Evolutionary conservation across 805 yeast genomes (phyloP).

Genomic region (Wickerhamomyces bisporus): DNA sequence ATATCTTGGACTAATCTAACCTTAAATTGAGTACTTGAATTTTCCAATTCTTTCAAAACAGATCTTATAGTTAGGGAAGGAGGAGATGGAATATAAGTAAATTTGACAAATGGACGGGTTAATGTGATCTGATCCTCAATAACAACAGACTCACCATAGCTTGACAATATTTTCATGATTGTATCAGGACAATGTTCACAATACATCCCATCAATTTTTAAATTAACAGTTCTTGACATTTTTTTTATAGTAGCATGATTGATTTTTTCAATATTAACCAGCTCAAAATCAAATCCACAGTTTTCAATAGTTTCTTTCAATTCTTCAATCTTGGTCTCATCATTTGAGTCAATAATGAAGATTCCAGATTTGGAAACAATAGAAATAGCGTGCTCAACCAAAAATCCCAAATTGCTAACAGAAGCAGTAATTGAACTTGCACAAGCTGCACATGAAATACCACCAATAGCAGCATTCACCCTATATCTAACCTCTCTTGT

Average conservation of each 20-base stretch:
- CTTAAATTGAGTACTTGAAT: constrained; percentile 37
- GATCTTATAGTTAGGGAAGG: constrained; percentile 50
- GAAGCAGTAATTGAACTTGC: constrained; percentile 48
- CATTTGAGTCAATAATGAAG: constrained; percentile 47
- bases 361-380: constrained; percentile 57
- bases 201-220: constrained; percentile 60
- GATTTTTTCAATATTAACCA: constrained; percentile 38
- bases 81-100: constrained; percentile 59
- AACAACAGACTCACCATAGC: constrained; percentile 53
- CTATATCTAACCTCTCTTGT: constrained; percentile 42
- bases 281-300: constrained; percentile 58
- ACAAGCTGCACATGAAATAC: constrained; percentile 74
- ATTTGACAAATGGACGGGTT: constrained; percentile 50
- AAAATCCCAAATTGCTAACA: constrained; percentile 43
- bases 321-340: constrained; percentile 29
- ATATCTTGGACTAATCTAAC: constrained; percentile 49
- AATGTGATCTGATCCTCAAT: constrained; percentile 52
- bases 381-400: constrained; percentile 49
- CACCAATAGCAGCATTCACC: constrained; percentile 60
- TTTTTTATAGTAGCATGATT: constrained; percentile 43
- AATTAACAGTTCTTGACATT: constrained; percentile 49
- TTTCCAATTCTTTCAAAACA: constrained; percentile 45
- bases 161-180: constrained; percentile 42
- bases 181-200: constrained; percentile 65
- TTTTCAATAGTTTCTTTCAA: constrained; percentile 54